Percentiles rank a stretch among this genome's conserved stretches.
Conservation (phyloP, 129 eudicot genomes). For the Artemisia tridentata region DNA sequence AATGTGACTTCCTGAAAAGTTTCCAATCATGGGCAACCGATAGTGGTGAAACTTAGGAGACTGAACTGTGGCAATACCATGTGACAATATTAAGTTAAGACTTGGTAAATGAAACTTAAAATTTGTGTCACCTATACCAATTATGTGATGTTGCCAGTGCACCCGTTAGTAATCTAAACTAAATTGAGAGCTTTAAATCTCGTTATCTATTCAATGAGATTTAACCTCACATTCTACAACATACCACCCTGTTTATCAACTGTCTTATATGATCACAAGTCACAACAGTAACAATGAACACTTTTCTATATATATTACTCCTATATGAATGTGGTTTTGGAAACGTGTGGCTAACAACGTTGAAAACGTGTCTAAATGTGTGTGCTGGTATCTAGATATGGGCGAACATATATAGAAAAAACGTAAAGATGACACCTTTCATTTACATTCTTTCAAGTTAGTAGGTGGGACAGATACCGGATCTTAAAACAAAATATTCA, state of each 20-base stretch:
- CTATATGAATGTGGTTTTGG: too few species aligned
- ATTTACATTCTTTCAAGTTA: slow-evolving; percentile 14
- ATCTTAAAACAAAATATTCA: too few species aligned
- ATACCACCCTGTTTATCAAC: slow-evolving; percentile 1
- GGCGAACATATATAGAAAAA: neutral
- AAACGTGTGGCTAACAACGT: too few species aligned
- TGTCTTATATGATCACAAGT: neutral
- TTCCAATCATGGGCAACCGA: neutral
- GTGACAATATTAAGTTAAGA: slow-evolving; percentile 4
- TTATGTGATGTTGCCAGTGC: slow-evolving; percentile 16
- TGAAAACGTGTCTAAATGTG: slow-evolving; percentile 4
- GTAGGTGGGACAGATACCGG: too few species aligned
- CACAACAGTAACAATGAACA: neutral
- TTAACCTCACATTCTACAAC: slow-evolving; percentile 10
- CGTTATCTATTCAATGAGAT: neutral
- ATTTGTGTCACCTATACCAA: neutral
- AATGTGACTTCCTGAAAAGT: slow-evolving; percentile 3
- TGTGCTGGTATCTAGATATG: neutral
- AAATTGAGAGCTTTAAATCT: neutral
- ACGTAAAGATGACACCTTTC: slow-evolving; percentile 6
- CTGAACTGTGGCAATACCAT: slow-evolving; percentile 16
- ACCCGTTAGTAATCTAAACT: slow-evolving; percentile 1
- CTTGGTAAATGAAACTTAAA: neutral
- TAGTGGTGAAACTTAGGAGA: slow-evolving; percentile 10
- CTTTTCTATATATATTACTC: neutral